Conservation (phyloP, 306 rosid species). For the Lithocarpus polystachyus region DNA sequence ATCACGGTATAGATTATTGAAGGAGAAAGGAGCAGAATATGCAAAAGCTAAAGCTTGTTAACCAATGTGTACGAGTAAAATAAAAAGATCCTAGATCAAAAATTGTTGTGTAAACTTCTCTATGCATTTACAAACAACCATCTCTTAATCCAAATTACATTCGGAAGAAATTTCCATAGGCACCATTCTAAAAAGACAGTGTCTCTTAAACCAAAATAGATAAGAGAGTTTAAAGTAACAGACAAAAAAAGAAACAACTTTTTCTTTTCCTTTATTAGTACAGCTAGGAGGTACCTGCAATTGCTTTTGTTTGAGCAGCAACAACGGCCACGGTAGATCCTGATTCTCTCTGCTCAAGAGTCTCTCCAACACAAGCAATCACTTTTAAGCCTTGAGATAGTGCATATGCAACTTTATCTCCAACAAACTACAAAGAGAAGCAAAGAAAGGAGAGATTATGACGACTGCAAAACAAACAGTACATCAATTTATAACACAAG, state of each 20-base stretch:
- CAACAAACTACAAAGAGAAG: constrained; percentile 63
- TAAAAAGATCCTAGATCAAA: not conserved
- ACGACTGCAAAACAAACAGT: not conserved
- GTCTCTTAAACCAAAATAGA: not conserved
- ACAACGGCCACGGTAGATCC: constrained; percentile 60
- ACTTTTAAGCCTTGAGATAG: constrained; percentile 77
- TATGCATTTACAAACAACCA: not conserved
- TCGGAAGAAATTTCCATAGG: not conserved
- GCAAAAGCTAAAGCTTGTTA: not conserved
- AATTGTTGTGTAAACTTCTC: not conserved
- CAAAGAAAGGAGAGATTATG: not conserved
- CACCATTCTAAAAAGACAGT: not conserved
- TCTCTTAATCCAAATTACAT: not conserved
- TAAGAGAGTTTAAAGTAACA: not conserved
- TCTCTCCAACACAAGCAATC: constrained; percentile 89
- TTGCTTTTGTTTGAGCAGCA: constrained; percentile 84
- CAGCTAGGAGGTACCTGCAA: constrained; percentile 52
- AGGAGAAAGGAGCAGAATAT: not conserved
- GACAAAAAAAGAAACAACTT: not conserved
- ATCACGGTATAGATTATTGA: not conserved
- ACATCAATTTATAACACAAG: not conserved
- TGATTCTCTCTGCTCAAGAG: constrained; percentile 83
- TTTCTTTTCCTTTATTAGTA: not conserved
- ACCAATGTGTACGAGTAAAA: not conserved
- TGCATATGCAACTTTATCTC: constrained; percentile 86